Conservation (phyloP, 345 rosid species). For the Syzygium aromaticum region DNA sequence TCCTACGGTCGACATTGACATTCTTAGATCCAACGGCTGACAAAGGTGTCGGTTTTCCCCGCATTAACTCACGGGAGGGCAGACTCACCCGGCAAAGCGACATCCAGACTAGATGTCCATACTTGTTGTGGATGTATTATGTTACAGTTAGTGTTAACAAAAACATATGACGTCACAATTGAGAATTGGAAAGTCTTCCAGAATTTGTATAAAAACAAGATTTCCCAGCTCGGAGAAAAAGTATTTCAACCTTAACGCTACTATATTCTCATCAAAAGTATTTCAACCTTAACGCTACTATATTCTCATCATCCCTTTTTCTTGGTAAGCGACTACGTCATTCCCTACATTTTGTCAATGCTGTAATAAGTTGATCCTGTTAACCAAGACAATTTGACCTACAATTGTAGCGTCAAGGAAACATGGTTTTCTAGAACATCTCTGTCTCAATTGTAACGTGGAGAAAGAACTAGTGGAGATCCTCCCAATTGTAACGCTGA, state of each 20-base stretch:
- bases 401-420: background rate
- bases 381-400: background rate
- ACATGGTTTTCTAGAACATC: background rate
- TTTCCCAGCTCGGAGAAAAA: background rate
- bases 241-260: too few species aligned
- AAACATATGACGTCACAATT: background rate
- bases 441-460: background rate
- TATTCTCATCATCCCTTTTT: background rate
- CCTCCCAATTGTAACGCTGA: background rate
- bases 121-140: background rate
- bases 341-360: background rate
- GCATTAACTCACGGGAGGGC: background rate
- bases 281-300: background rate
- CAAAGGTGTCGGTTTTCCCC: background rate
- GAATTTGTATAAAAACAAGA: background rate
- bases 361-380: background rate
- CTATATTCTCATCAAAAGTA: too few species aligned
- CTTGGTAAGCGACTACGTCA: background rate
- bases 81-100: background rate
- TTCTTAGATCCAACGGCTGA: background rate
- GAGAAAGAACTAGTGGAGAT: background rate
- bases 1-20: background rate
- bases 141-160: background rate
- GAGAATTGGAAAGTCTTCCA: background rate
- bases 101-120: background rate